These are phyloP conservation scores for Tephrocybe sp. DNA, from an alignment of 768 basidiomycete genomes.

Conservation along the genomic window DNA sequence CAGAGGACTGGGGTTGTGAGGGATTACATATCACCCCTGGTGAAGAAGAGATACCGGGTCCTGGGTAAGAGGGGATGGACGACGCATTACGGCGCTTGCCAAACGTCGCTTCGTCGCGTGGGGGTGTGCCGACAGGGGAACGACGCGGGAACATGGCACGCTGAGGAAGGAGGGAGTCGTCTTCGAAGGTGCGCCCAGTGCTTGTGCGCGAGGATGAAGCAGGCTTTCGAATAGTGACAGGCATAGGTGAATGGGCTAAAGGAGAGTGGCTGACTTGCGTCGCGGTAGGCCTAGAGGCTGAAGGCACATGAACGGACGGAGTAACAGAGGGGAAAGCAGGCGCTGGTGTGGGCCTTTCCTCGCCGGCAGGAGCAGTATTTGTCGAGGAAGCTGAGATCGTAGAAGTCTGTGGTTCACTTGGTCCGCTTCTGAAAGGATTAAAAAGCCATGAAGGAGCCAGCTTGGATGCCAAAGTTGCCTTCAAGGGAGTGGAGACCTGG, in stretches of 20 bases:
- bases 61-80: conserved; percentile 34
- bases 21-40: conserved; percentile 58
- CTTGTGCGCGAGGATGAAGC: conserved; percentile 36
- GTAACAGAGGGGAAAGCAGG: conserved; percentile 15
- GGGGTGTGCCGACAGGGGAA: conserved; percentile 68
- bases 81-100: conserved; percentile 54
- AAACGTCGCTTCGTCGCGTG: conserved; percentile 59
- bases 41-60: conserved; percentile 36
- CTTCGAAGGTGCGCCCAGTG: conserved; percentile 54
- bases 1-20: conserved; percentile 53
- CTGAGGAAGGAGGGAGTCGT: conserved; percentile 47
- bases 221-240: conserved; percentile 41
- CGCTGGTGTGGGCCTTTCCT: conserved; percentile 12
- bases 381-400: conserved; percentile 47
- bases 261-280: conserved; percentile 32
- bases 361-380: conserved; percentile 15
- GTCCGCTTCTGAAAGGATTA: conserved; percentile 65
- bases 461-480: conserved; percentile 49
- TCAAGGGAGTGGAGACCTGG: conserved; percentile 29
- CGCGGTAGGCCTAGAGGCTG: conserved; percentile 31
- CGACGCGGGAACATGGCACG: conserved; percentile 47
- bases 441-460: conserved; percentile 78
- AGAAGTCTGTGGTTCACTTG: conserved; percentile 62
- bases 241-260: conserved; percentile 33
- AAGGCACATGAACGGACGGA: conserved; percentile 32